Percentiles rank a stretch among this genome's conserved stretches.
Evolutionary conservation across 208 protist genomes (phyloP).

Genomic region (Trypanosoma platydactyli): DNA sequence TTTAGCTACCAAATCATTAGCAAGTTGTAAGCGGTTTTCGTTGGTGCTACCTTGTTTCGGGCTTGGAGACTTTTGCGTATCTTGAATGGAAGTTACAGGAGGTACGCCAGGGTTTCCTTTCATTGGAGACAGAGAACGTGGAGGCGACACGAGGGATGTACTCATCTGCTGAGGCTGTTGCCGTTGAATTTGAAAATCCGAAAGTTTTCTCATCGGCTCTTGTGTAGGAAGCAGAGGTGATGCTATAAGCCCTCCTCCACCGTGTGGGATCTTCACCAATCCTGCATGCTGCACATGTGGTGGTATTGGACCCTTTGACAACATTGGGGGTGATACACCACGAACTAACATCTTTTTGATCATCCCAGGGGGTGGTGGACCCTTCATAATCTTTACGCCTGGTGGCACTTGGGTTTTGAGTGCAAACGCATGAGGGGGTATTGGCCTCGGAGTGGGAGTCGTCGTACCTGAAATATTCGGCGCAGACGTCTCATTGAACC

Average conservation of each 20-base stretch:
- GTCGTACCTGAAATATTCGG: not conserved
- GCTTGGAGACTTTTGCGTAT: not conserved
- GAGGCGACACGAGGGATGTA: not conserved
- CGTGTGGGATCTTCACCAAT: not conserved
- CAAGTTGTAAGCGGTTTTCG: not conserved
- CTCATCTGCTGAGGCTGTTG: no score
- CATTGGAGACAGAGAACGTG: not conserved
- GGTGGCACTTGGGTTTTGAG: constrained; percentile 32
- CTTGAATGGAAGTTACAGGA: not conserved
- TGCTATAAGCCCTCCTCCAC: constrained; percentile 6
- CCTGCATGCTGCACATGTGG: not conserved
- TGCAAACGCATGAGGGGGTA: not conserved
- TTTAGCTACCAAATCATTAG: not conserved
- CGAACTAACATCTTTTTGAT: constrained; percentile 34
- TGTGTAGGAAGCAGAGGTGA: not conserved
- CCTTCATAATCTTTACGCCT: constrained; percentile 29
- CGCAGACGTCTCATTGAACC: not conserved
- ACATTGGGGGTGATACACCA: not conserved
- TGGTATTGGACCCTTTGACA: not conserved
- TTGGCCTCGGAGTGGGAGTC: not conserved
- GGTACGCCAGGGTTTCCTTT: not conserved
- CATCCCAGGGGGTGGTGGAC: constrained; percentile 30
- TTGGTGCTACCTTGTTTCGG: not conserved
- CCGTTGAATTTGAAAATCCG: not conserved
- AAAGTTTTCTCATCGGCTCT: not conserved